Percentiles rank a stretch among this genome's conserved stretches.
Evolutionary conservation across 1,284 basidiomycete species (phyloP).

Genomic region (Ganoderma resinaceum): DNA sequence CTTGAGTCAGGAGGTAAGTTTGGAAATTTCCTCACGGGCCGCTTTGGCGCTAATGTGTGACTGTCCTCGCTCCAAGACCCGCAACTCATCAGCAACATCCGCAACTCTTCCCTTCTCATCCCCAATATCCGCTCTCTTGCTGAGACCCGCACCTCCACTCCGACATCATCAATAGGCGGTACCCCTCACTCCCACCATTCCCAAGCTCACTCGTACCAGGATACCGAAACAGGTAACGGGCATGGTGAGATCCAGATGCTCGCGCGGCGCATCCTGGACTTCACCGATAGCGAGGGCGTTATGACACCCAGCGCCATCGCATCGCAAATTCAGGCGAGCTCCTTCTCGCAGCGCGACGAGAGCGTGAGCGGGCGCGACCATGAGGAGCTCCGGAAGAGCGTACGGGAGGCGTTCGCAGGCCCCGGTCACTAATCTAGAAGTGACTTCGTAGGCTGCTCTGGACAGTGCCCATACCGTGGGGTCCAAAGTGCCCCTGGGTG

Average conservation of each 20-base stretch:
- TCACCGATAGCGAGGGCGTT: slow-evolving; percentile 73
- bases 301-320: slow-evolving; percentile 65
- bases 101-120: slow-evolving; percentile 80
- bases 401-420: slow-evolving; percentile 73
- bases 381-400: slow-evolving; percentile 80
- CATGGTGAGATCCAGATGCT: slow-evolving; percentile 89
- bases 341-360: slow-evolving; percentile 50
- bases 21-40: not conserved
- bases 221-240: slow-evolving; percentile 84
- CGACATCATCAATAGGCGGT: slow-evolving; percentile 70
- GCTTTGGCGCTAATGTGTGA: slow-evolving; percentile 17
- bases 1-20: slow-evolving; percentile 88
- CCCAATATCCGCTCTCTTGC: slow-evolving; percentile 88
- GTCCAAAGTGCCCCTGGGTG: slow-evolving; percentile 15
- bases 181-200: slow-evolving; percentile 80
- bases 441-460: not conserved
- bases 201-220: slow-evolving; percentile 72
- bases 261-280: slow-evolving; percentile 84
- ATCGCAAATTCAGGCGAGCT: slow-evolving; percentile 70
- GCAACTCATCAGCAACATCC: slow-evolving; percentile 90
- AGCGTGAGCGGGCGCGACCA: slow-evolving; percentile 68
- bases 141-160: slow-evolving; percentile 73
- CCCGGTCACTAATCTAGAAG: slow-evolving; percentile 36
- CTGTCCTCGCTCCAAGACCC: slow-evolving; percentile 64
- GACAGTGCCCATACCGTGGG: slow-evolving; percentile 3